Conservation (phyloP, 2,329 filamentous ascomycete genomes). For the Hysterium pulicare region DNA sequence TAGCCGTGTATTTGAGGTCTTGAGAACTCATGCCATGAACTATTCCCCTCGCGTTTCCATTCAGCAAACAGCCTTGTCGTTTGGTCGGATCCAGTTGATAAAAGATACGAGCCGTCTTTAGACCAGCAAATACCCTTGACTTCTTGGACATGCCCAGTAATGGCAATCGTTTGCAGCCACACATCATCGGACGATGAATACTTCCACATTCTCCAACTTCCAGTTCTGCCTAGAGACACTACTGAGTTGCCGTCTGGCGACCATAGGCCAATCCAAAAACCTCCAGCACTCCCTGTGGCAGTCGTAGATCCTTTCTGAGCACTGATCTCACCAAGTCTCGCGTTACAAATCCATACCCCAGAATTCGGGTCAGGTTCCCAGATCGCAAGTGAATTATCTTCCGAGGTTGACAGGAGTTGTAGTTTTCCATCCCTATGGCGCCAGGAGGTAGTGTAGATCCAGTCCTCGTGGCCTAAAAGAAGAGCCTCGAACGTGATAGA, state of each 20-base stretch:
- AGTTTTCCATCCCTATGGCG: constrained; percentile 53
- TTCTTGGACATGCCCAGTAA: constrained; percentile 79
- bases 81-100: constrained; percentile 89
- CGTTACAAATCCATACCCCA: constrained; percentile 85
- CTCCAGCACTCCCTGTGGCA: constrained; percentile 90
- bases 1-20: constrained; percentile 97
- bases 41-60: constrained; percentile 58
- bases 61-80: constrained; percentile 82
- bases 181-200: constrained; percentile 58
- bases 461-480: constrained; percentile 92
- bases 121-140: constrained; percentile 85
- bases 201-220: constrained; percentile 87
- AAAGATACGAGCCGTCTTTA: constrained; percentile 72
- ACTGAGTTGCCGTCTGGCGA: constrained; percentile 71
- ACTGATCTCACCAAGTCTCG: constrained; percentile 88
- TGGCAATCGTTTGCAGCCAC: constrained; percentile 74
- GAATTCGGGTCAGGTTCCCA: constrained; percentile 84
- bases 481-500: constrained; percentile 91
- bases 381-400: constrained; percentile 89
- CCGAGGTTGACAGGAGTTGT: constrained; percentile 83
- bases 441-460: constrained; percentile 92
- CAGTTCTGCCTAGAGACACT: constrained; percentile 81
- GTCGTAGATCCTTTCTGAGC: constrained; percentile 93
- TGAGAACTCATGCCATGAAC: constrained; percentile 92
- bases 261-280: constrained; percentile 96